phyloP scores from a whole-genome alignment of 2,329 filamentous ascomycete genomes.

The Alternaria metachromatica region DNA sequence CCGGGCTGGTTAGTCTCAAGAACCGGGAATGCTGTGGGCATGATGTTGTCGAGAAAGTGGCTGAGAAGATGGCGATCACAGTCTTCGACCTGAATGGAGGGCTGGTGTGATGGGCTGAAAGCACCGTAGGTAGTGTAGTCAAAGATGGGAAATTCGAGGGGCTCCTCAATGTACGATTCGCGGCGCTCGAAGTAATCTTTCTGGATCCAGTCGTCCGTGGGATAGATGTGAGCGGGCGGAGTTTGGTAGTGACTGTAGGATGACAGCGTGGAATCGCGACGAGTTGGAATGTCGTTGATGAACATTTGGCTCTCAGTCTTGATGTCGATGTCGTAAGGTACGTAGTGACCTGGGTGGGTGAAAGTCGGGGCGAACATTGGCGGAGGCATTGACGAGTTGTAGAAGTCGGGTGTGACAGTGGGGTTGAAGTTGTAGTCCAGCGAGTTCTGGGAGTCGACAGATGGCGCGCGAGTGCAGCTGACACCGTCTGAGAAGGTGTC shows the following conservation, averaged over 20 bases:
- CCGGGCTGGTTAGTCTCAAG: conserved; percentile 89
- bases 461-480: conserved; percentile 72
- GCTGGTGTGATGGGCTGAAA: conserved; percentile 67
- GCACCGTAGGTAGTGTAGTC: conserved; percentile 75
- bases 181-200: conserved; percentile 72
- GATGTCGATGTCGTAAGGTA: conserved; percentile 92
- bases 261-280: conserved; percentile 85
- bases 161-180: conserved; percentile 67
- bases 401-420: conserved; percentile 58
- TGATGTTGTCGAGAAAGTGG: conserved; percentile 87
- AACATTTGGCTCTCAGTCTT: conserved; percentile 95
- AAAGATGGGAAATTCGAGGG: conserved; percentile 77
- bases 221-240: conserved; percentile 73
- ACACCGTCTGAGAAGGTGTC: conserved; percentile 79
- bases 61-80: conserved; percentile 85
- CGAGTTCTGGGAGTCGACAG: conserved; percentile 80
- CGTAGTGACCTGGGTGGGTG: conserved; percentile 65
- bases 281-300: conserved; percentile 85
- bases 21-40: conserved; percentile 90
- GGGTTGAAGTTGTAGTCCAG: conserved; percentile 71
- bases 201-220: conserved; percentile 73
- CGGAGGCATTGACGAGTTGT: conserved; percentile 67
- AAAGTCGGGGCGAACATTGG: conserved; percentile 53
- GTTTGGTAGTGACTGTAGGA: conserved; percentile 92
- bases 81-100: conserved; percentile 84